These are phyloP conservation scores for Cylindrotheca closterium DNA, from an alignment of 108 stramenopile genomes.

Conservation along the genomic window DNA sequence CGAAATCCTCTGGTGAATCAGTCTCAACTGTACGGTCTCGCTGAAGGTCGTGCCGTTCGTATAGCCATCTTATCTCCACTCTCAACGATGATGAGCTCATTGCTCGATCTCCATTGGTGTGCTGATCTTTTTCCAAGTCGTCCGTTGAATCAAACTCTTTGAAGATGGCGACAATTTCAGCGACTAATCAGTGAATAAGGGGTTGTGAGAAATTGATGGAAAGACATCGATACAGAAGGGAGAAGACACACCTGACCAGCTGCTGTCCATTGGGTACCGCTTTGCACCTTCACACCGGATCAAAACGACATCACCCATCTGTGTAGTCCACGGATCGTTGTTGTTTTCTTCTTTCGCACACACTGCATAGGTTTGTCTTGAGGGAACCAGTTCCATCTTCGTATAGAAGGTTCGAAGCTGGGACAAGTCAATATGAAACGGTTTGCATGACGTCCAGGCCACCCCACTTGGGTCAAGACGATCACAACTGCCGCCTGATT, in stretches of 20 bases:
- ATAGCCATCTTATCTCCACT: conserved; percentile 82
- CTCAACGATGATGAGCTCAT: conserved; percentile 4
- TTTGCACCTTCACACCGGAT: conserved; percentile 38
- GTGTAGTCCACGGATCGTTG: conserved; percentile 2
- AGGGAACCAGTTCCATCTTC: conserved; percentile 43
- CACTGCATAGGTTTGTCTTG: not conserved
- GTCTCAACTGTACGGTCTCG: conserved; percentile 16
- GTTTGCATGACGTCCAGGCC: conserved; percentile 8
- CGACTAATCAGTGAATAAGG: conserved; percentile 11
- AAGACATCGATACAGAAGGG: no score
- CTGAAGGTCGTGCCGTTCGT: conserved; percentile 56
- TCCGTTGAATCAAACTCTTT: conserved; percentile 27
- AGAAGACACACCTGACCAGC: conserved; percentile 23
- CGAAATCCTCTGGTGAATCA: conserved; percentile 16
- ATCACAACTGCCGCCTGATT: not conserved
- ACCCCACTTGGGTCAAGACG: not conserved
- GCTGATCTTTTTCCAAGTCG: conserved; percentile 2
- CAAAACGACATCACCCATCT: conserved; percentile 61
- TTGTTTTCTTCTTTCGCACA: not conserved
- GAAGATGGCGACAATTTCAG: conserved; percentile 38
- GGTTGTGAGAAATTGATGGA: no score
- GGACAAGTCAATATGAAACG: conserved; percentile 61
- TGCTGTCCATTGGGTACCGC: conserved; percentile 36
- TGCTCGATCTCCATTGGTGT: not conserved
- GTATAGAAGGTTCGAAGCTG: conserved; percentile 47